Percentiles rank a stretch among this genome's conserved stretches.
Conservation (phyloP, 2,329 filamentous ascomycete species). For the Calycina herbarum region DNA sequence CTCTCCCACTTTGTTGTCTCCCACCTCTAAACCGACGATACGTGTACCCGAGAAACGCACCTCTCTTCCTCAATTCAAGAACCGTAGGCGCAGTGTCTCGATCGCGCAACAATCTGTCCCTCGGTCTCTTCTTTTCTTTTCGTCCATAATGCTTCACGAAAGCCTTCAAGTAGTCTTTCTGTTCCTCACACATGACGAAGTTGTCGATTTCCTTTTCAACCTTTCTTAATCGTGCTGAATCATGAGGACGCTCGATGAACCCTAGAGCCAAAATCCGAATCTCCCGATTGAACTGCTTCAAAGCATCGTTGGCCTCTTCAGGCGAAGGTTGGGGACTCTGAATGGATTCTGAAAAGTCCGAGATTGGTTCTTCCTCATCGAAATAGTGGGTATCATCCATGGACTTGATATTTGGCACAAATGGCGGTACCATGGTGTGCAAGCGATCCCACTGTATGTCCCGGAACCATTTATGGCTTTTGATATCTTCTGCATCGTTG, state of each 20-base stretch:
- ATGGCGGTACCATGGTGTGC: slow-evolving; percentile 71
- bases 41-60: slow-evolving; percentile 86
- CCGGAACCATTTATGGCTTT: slow-evolving; percentile 81
- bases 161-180: slow-evolving; percentile 38
- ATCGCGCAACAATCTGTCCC: slow-evolving; percentile 85
- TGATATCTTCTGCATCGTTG: slow-evolving; percentile 87
- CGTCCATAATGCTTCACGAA: slow-evolving; percentile 38
- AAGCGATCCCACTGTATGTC: slow-evolving; percentile 76
- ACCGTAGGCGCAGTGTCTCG: slow-evolving; percentile 62
- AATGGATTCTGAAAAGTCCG: slow-evolving; percentile 56
- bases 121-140: slow-evolving; percentile 73
- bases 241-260: slow-evolving; percentile 36
- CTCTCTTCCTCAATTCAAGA: slow-evolving; percentile 78
- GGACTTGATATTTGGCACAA: slow-evolving; percentile 70
- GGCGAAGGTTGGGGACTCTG: slow-evolving; percentile 19
- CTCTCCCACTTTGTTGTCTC: slow-evolving; percentile 16
- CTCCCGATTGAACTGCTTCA: slow-evolving; percentile 37
- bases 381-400: slow-evolving; percentile 85
- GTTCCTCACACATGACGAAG: slow-evolving; percentile 35
- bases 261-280: slow-evolving; percentile 36
- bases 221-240: slow-evolving; percentile 34
- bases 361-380: slow-evolving; percentile 75
- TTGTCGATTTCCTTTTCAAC: slow-evolving; percentile 38
- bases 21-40: slow-evolving; percentile 58
- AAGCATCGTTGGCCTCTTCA: slow-evolving; percentile 34